These are phyloP conservation scores for Colletotrichum sp. DNA, from an alignment of 2,329 filamentous ascomycete genomes.

Conservation along the genomic window DNA sequence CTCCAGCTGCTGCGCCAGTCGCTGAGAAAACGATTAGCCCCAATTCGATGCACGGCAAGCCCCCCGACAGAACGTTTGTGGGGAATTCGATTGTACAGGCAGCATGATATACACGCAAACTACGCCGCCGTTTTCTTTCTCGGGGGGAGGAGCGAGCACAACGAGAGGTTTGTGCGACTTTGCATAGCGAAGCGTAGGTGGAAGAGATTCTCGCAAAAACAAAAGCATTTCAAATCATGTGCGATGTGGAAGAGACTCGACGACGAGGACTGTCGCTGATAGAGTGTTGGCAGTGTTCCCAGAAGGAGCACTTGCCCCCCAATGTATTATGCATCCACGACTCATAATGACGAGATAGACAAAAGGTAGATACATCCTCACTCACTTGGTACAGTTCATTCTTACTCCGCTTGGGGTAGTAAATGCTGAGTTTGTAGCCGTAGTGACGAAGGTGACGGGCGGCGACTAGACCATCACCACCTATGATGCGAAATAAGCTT, in stretches of 20 bases:
- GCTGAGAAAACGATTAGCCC: conserved; percentile 53
- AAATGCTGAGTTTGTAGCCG: conserved; percentile 86
- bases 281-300: background rate
- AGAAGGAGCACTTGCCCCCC: background rate
- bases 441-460: conserved; percentile 92
- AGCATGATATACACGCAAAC: background rate
- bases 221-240: background rate
- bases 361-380: conserved; percentile 4
- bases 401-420: conserved; percentile 91
- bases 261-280: conserved; percentile 4
- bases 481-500: conserved; percentile 43
- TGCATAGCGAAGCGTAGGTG: conserved; percentile 8
- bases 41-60: background rate
- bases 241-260: background rate
- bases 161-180: background rate
- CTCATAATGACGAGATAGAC: conserved; percentile 7
- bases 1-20: conserved; percentile 82
- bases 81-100: background rate
- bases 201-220: background rate
- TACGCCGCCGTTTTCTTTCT: conserved; percentile 9
- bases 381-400: conserved; percentile 85
- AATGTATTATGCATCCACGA: background rate
- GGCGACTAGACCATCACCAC: conserved; percentile 93
- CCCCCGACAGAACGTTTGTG: background rate
- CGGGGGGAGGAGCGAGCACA: background rate